These are phyloP conservation scores for Ophryocystis elektroscirrha DNA, from an alignment of 169 alveolate genomes.

Conservation along the genomic window DNA sequence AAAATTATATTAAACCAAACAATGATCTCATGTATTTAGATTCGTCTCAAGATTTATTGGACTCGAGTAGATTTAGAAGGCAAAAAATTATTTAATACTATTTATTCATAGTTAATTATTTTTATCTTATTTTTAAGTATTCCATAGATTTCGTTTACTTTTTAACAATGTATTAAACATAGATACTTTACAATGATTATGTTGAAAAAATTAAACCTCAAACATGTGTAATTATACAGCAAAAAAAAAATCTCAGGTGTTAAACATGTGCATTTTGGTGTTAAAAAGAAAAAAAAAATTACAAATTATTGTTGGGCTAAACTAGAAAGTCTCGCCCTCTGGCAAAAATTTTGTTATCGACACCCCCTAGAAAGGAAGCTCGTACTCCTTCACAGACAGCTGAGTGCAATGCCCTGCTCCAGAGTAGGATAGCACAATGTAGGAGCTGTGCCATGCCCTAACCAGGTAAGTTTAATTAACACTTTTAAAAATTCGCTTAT, in stretches of 20 bases:
- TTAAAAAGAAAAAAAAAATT: background rate
- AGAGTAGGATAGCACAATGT: conserved; percentile 81
- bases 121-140: too few species aligned
- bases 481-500: background rate
- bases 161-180: background rate
- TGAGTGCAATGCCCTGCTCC: conserved; percentile 87
- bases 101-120: conserved; percentile 2
- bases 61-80: background rate
- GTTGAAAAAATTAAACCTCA: too few species aligned
- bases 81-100: conserved; percentile 4
- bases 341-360: conserved; percentile 77
- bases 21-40: background rate
- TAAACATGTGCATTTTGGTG: background rate
- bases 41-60: background rate
- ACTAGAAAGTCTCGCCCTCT: conserved; percentile 20
- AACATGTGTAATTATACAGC: too few species aligned
- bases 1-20: background rate
- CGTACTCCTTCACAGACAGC: conserved; percentile 81
- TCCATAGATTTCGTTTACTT: background rate
- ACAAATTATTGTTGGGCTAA: conserved; percentile 1
- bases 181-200: too few species aligned
- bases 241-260: too few species aligned
- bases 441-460: conserved; percentile 89
- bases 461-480: conserved; percentile 69
- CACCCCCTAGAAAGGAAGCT: conserved; percentile 69